Evolutionary conservation across 805 yeast species (phyloP).

Genomic region (Candida parachauliodes): DNA sequence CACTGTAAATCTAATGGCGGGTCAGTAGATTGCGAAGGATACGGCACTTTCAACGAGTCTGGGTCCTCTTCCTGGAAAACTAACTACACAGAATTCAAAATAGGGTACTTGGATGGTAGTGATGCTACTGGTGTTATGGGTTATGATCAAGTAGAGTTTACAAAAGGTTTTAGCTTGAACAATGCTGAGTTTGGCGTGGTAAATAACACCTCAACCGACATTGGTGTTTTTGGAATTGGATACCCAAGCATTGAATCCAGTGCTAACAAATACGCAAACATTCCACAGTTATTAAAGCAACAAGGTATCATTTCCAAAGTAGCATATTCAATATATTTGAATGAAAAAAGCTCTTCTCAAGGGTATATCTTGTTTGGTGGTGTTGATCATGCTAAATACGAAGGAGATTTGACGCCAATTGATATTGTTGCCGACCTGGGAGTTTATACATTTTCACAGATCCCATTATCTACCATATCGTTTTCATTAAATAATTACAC

Average conservation of each 20-base stretch:
- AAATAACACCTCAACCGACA: constrained; percentile 11
- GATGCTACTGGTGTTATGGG: constrained; percentile 52
- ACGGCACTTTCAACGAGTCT: constrained; percentile 35
- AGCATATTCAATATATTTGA: constrained; percentile 32
- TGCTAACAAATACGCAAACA: constrained; percentile 22
- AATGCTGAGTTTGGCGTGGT: constrained; percentile 14
- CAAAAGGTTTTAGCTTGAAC: constrained; percentile 7
- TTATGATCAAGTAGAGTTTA: constrained; percentile 15
- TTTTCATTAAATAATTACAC: constrained; percentile 6
- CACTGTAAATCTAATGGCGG: constrained; percentile 6
- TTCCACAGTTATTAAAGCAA: constrained; percentile 28
- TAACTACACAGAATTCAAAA: constrained; percentile 3
- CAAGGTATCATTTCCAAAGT: constrained; percentile 29
- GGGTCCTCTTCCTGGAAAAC: constrained; percentile 28
- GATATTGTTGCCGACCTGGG: constrained; percentile 1
- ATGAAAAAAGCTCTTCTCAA: constrained; percentile 9
- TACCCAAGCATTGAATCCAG: constrained; percentile 12
- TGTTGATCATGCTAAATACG: constrained; percentile 24
- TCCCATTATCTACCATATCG: constrained; percentile 3
- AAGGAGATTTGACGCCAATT: constrained; percentile 16
- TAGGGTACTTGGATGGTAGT: constrained; percentile 44
- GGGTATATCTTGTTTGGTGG: constrained; percentile 29
- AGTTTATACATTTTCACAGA: constrained; percentile 2
- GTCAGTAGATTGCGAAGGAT: constrained; percentile 23
- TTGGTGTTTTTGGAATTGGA: constrained; percentile 26